A percentile compares a stretch with the other conserved stretches of the same genome.
Conservation (phyloP, 2,329 filamentous ascomycete genomes). For the Gaeumannomyces tritici region DNA sequence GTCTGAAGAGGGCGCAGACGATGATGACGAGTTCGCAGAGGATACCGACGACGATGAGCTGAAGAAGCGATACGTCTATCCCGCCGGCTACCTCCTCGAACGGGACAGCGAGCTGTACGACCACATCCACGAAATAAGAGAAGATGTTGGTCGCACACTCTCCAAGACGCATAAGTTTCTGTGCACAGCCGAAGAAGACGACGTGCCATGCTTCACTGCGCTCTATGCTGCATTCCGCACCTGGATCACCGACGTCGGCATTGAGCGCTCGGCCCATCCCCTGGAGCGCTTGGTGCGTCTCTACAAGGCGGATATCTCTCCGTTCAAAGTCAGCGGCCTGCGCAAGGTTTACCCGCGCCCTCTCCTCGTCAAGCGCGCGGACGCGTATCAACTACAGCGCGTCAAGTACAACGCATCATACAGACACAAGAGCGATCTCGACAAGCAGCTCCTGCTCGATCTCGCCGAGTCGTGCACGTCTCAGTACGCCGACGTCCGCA, state of each 20-base stretch:
- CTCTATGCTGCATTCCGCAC: conserved; percentile 87
- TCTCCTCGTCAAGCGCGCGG: conserved; percentile 82
- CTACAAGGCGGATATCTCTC: conserved; percentile 75
- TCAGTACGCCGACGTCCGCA: conserved; percentile 88
- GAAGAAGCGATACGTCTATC: conserved; percentile 79
- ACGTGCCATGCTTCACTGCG: conserved; percentile 89
- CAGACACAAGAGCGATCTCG: conserved; percentile 79
- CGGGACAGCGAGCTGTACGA: conserved; percentile 55
- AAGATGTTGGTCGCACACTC: conserved; percentile 69
- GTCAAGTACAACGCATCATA: conserved; percentile 87
- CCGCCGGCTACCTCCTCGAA: conserved; percentile 74
- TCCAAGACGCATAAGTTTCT: conserved; percentile 82
- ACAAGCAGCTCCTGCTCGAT: conserved; percentile 76
- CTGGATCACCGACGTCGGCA: conserved; percentile 96
- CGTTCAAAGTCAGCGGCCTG: conserved; percentile 89
- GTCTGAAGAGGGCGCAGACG: conserved; percentile 55
- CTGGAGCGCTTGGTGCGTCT: conserved; percentile 79
- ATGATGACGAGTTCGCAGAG: conserved; percentile 47
- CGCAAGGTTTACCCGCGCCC: conserved; percentile 89
- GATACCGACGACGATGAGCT: conserved; percentile 72
- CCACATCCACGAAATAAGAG: conserved; percentile 70
- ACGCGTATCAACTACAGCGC: conserved; percentile 91
- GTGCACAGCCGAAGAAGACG: conserved; percentile 77
- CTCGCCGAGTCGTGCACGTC: conserved; percentile 85
- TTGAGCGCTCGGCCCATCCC: conserved; percentile 89